These are phyloP conservation scores for Ogataea saltuana DNA, from an alignment of 805 yeast species.

Conservation along the genomic window DNA sequence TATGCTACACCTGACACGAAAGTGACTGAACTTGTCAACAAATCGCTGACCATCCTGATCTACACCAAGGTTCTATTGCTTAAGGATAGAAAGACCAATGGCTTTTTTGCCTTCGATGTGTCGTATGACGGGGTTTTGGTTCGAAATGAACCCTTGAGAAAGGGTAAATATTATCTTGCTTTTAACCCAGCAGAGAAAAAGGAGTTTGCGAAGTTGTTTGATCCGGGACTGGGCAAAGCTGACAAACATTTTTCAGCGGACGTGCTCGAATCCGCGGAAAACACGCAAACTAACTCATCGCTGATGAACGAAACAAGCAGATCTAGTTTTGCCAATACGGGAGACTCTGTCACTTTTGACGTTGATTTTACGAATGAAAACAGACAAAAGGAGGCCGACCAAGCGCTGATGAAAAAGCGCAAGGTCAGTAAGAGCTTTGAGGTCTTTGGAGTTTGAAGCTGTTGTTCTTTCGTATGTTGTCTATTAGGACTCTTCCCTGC, in stretches of 20 bases:
- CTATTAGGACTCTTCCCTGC: too few relatives aligned
- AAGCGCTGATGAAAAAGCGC: slow-evolving; percentile 13
- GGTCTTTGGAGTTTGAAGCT: slow-evolving; percentile 19
- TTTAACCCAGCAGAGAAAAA: slow-evolving; percentile 7
- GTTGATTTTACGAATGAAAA: slow-evolving; percentile 1
- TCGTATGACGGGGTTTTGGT: slow-evolving; percentile 17
- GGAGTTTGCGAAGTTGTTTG: slow-evolving; percentile 9
- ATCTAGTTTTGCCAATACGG: slow-evolving; percentile 1
- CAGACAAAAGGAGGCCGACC: background rate
- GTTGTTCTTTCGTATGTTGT: background rate
- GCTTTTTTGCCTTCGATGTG: slow-evolving; percentile 16
- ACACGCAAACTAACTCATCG: slow-evolving; percentile 10
- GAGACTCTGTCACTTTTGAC: slow-evolving; percentile 8
- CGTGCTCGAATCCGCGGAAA: slow-evolving; percentile 16
- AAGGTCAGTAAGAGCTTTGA: slow-evolving; percentile 26
- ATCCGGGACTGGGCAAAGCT: slow-evolving; percentile 11
- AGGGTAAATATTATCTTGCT: slow-evolving; percentile 19
- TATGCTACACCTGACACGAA: background rate
- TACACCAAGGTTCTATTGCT: slow-evolving; percentile 21
- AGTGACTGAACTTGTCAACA: slow-evolving; percentile 7
- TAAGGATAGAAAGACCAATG: slow-evolving; percentile 9
- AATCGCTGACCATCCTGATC: slow-evolving; percentile 24
- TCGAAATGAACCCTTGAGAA: slow-evolving; percentile 15
- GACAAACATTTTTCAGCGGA: background rate
- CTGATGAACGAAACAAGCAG: slow-evolving; percentile 9